Evolutionary conservation across 2,329 filamentous ascomycete genomes (phyloP).

Genomic region (Curvularia sp.): DNA sequence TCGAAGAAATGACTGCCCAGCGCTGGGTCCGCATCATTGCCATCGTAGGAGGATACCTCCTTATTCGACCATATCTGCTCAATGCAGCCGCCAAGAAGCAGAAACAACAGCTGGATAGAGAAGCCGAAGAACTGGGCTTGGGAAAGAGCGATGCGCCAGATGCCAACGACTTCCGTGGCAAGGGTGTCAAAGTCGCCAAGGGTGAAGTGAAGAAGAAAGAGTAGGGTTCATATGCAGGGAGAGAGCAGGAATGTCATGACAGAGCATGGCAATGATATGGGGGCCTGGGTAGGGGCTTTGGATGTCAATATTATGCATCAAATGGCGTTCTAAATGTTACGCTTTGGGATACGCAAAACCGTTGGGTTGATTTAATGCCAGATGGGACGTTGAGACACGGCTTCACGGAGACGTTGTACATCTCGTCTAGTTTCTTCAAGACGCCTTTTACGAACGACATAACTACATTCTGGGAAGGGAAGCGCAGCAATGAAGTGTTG

Average conservation of each 20-base stretch:
- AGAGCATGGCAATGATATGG: conserved; percentile 1
- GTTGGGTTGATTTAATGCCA: conserved; percentile 20
- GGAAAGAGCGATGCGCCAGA: conserved; percentile 40
- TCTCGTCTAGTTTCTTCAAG: not conserved
- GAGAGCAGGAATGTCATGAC: not conserved
- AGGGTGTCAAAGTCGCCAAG: conserved; percentile 25
- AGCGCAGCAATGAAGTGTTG: not conserved
- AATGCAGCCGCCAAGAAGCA: conserved; percentile 70
- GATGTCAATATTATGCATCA: not conserved
- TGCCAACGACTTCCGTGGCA: conserved; percentile 46
- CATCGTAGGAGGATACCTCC: conserved; percentile 74
- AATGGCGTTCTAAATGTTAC: conserved; percentile 4
- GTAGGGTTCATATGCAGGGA: not conserved
- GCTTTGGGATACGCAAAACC: conserved; percentile 8
- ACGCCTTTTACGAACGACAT: not conserved
- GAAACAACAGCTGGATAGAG: conserved; percentile 67
- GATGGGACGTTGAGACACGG: conserved; percentile 18
- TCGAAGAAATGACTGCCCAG: conserved; percentile 53
- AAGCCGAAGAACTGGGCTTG: conserved; percentile 51
- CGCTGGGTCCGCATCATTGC: conserved; percentile 72
- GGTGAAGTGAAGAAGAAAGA: conserved; percentile 59
- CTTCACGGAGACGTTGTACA: not conserved
- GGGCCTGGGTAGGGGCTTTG: not conserved
- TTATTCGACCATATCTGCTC: conserved; percentile 75
- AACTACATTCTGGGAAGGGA: not conserved